Evolutionary conservation across 2,329 filamentous ascomycete genomes (phyloP), one percentile per base, ranked within the genome.

Genomic region (Epichloe brachyelytri): DNA sequence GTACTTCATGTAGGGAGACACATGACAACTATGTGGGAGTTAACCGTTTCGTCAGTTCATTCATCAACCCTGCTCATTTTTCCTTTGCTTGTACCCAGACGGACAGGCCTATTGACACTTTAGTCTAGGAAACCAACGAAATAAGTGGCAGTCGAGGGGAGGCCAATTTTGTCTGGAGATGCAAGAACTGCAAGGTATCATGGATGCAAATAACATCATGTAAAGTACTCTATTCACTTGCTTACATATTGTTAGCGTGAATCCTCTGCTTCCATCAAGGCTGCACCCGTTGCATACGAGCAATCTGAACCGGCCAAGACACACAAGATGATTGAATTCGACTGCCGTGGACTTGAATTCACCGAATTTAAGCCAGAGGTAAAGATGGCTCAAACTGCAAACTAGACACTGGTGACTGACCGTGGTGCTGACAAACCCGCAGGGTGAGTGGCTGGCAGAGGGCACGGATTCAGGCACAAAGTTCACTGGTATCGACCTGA

Each of bases 141-240:
- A 82, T 96, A 67, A 93, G 88, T 56, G 90, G 90, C 37, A 96
- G 90, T 67, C 80, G 88, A 62, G 93, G 93, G 57, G 90, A 97
- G 68, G 93, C 93, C 54, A 97, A 97, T 69, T 98, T 98, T 68
- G 93, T 98, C n/a, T 98, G 93, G 91, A 90, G 83, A 68, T 98
- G 93, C 78, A 95, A 94, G 70, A 91, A 93, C 65, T 98, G 93
- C 82, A 94, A 93, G 80, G 89, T 93, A 58, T 6, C 20, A 2
- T 37, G 5, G 17, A 4, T 8, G 5, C 5, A n/a, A 8, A 8
- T 34, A n/a, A n/a, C 3, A 40, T 4, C 5, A 2, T 14, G 15
- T 8, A 11, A 14, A 37, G 30, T 17, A 1, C 17, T 14, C 17
- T 8, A 14, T 12, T 19, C 30, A 17, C 30, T 43, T 15, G 37